phyloP scores from a whole-genome alignment of 768 basidiomycete genomes.

The Agrocybe praecox region DNA sequence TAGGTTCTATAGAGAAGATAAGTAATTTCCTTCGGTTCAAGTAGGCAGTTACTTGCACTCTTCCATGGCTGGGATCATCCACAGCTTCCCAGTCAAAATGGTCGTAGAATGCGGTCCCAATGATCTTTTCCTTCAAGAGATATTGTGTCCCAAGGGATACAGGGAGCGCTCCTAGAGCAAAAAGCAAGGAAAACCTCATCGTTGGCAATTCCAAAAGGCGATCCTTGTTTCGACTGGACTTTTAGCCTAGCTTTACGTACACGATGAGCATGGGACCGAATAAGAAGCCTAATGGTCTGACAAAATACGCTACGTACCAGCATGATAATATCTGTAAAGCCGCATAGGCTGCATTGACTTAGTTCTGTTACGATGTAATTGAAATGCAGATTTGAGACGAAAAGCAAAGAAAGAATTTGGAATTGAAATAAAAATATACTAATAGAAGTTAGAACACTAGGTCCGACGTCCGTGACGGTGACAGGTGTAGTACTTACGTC shows the following conservation, averaged over 20 bases:
- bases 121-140: slow-evolving; percentile 34
- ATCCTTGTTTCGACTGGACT: background rate
- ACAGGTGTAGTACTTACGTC: no score
- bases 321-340: no score
- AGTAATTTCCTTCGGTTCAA: background rate
- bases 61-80: slow-evolving; percentile 61
- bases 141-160: background rate
- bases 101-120: slow-evolving; percentile 47
- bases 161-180: background rate
- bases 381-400: no score
- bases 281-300: no score
- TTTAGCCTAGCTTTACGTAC: background rate
- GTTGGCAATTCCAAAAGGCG: background rate
- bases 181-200: background rate
- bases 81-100: slow-evolving; percentile 52
- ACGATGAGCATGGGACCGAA: no score
- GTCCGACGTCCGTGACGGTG: no score
- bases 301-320: no score
- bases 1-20: slow-evolving; percentile 35
- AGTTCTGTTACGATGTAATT: no score
- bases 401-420: no score
- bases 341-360: no score
- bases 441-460: no score
- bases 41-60: slow-evolving; percentile 47
- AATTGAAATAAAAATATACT: no score